Evolutionary conservation across 495 filamentous ascomycete species (phyloP).

Genomic region (Articulospora tetracladia): DNA sequence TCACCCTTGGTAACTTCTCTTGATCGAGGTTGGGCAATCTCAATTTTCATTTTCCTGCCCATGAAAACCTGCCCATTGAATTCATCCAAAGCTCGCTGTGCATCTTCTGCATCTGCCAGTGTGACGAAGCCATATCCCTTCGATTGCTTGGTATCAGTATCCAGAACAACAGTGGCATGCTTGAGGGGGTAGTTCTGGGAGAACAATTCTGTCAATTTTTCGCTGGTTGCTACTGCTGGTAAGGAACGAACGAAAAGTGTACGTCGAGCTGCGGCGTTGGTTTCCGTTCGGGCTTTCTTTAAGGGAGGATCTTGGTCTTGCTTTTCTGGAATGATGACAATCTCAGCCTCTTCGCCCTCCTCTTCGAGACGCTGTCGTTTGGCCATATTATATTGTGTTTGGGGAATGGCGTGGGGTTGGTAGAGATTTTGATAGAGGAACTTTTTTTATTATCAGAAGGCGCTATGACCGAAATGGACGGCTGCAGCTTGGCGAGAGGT

Average conservation of each 20-base stretch:
- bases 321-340: background rate
- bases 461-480: background rate
- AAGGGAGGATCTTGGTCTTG: slow-evolving; percentile 7
- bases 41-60: slow-evolving; percentile 77
- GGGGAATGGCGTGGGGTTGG: background rate
- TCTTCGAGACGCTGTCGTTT: slow-evolving; percentile 23
- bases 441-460: slow-evolving; percentile 10
- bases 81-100: slow-evolving; percentile 70
- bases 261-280: slow-evolving; percentile 40
- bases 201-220: slow-evolving; percentile 79
- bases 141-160: slow-evolving; percentile 75
- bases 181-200: slow-evolving; percentile 92
- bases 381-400: slow-evolving; percentile 16
- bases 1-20: slow-evolving; percentile 46
- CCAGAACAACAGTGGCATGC: slow-evolving; percentile 83
- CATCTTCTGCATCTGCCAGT: slow-evolving; percentile 90
- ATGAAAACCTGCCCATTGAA: slow-evolving; percentile 69
- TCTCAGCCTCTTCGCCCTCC: slow-evolving; percentile 8
- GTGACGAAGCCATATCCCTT: slow-evolving; percentile 96
- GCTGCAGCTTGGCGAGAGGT: too few species aligned
- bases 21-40: slow-evolving; percentile 81
- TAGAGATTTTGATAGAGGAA: background rate
- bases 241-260: slow-evolving; percentile 91
- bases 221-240: slow-evolving; percentile 71
- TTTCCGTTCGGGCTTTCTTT: slow-evolving; percentile 24